Evolutionary conservation across 2,329 filamentous ascomycete genomes (phyloP), one percentile per base, ranked within the genome.

Genomic region (Chaetoscypha palmicola): DNA sequence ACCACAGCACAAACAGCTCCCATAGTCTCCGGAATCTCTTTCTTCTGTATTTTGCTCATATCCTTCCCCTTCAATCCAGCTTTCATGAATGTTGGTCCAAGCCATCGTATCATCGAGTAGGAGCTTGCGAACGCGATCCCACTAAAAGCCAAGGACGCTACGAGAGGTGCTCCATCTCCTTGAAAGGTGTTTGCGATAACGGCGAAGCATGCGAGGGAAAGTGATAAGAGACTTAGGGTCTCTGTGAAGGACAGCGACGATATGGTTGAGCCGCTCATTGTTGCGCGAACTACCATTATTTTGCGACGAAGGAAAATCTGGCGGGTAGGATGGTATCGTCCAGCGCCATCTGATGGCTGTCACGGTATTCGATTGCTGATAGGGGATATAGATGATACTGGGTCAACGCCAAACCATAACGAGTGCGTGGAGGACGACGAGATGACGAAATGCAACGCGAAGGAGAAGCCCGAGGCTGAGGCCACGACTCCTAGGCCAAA

Each of bases 21-120:
- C 90, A 98, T 96, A 54, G 86, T 91, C 66, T 98, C 92, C 17
- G 92, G 92, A 58, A 96, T 83, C 65, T 92, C 87, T 47, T 74
- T 74, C 54, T 78, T 78, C 57, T 79, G 77, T 46, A 76, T 68
- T 65, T 89, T 98, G 61, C 84, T 83, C 72, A 96, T 74, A 64
- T 98, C 92, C 58, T 78, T 85, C 44, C 92, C 92, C 62, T 90
- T 92, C 61, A 96, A 77, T 12, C 91, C 92, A 28, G 86, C 86
- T 55, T 77, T 81, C 62, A 96, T 82, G 64, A 98, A 97, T 1
- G 85, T 83, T 44, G 86, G 81, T 1, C 91, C 91, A 4, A 96
- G 83, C 91, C 91, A 97, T 70, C 85, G 75, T 65, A 97, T 91
- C 69, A 96, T 78, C 58, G 86, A 80, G 65, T 86, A 97, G 48